A percentile compares a stretch with the other conserved stretches of the same genome.
phyloP scores from a whole-genome alignment of 2,329 filamentous ascomycete species.

The Colletotrichum australisinense region DNA sequence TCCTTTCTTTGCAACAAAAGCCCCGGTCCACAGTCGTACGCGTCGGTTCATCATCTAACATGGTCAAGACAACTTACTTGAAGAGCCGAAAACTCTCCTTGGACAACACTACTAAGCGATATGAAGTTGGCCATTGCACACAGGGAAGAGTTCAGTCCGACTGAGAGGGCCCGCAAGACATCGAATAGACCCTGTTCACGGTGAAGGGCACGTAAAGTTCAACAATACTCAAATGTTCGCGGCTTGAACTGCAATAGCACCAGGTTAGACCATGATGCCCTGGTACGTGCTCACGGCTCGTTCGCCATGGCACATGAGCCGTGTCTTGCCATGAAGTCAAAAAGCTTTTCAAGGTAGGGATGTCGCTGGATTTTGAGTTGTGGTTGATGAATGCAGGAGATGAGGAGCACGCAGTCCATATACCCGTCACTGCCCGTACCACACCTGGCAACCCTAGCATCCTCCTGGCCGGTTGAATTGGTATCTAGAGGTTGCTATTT shows the following conservation, averaged over 20 bases:
- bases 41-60: constrained; percentile 4
- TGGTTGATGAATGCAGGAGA: background rate
- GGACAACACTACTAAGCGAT: background rate
- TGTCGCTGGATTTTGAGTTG: background rate
- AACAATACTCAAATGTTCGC: constrained; percentile 12
- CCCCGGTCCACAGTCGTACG: background rate
- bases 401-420: background rate
- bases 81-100: constrained; percentile 3
- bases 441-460: background rate
- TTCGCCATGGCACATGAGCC: constrained; percentile 6
- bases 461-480: background rate
- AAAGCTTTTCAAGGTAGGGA: background rate
- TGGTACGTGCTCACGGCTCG: constrained; percentile 8
- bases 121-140: background rate
- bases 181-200: background rate
- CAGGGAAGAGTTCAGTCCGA: background rate
- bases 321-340: constrained; percentile 4
- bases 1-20: background rate
- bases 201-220: constrained; percentile 1
- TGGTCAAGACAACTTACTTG: background rate
- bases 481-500: background rate
- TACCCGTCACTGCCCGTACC: background rate
- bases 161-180: constrained; percentile 2
- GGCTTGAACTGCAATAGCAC: constrained; percentile 16
- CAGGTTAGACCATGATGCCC: constrained; percentile 12